Evolutionary conservation across 73 alveolate species (phyloP), one percentile per base, ranked within the genome.

Genomic region (Paramecium pentaurelia): DNA sequence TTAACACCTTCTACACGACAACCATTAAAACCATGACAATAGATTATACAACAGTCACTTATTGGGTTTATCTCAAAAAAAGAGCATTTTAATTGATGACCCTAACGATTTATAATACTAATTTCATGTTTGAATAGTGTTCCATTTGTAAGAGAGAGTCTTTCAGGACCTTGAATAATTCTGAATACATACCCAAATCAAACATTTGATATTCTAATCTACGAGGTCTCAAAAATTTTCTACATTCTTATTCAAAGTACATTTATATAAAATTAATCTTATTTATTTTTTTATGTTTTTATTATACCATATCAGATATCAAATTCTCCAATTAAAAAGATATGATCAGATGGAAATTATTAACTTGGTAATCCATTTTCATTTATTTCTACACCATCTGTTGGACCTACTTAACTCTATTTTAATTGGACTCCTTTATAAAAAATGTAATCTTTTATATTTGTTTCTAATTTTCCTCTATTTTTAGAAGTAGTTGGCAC

Each of bases 11-110:
- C 91, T 12, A 80, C 91, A 12, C 75, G 30, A 80, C 91, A 80
- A 16, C 91, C 91, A 28, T 80, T 80, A 80, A 45, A 80, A 18
- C 91, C 91, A 80, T 80, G 91, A 14, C 91, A 80, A 36, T 80
- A 80, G 8, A 80, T 80, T 25, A 80, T 47, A 47, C 91, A 80
- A 22, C 47, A 80, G 11, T 80, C 47, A 42, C 58, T 44, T 12
- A 22, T 75, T 22, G 71, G 75, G 0, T 22, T 22, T 2, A 42
- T 27, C n/a, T 80, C 40, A 49, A 80, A 80, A 80, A 45, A 80
- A 8, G 91, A 45, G 32, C 47, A 34, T 10, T 42, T 32, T 25
- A 80, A 42, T 45, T 47, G 27, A 47, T 80, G 77, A 49, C 58
- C 58, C 75, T 80, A 80, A 45, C 71, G 75, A 80, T 80, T 80